Evolutionary conservation across 2,329 filamentous ascomycete species (phyloP), one percentile per base, ranked within the genome.

Genomic region (Aureobasidium namibiae): DNA sequence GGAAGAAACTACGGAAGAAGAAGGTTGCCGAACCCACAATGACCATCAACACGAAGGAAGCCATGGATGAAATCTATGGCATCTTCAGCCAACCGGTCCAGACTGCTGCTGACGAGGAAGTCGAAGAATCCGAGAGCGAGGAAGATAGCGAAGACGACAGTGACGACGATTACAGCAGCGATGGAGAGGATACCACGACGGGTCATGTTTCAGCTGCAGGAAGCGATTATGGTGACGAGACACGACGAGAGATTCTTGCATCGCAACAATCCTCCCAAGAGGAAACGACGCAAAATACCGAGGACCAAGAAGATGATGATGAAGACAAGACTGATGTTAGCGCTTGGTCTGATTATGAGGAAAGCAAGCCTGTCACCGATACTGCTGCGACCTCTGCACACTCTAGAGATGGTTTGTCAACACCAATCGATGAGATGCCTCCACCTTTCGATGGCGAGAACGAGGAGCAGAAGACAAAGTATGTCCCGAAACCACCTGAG

Each of bases 1-100:
- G 86, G n/a, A 85, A 85, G 4, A 97, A 95, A 72, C 80, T 92
- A 59, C 88, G 86, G 79, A 89, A 89, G 72, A 86, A 85, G 54
- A 84, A 84, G 33, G 78, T 78, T 9, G 75, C 79, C 36, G 92
- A 97, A 72, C 89, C 92, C n/a, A 99, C 94, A 1, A 96, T 99
- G 92, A 99, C 94, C 0, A 83, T 99, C 64, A 91, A 97, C 69
- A 99, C 94, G 13, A 89, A 84, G 66, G 92, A 94, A 64, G 94
- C 94, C 4, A 96, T 92, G 63, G 92, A 97, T 66, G 94, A 99
- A 66, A 96, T 99, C 56, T 97, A 97, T 68, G 91, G 91, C 60
- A 90, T 99, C 49, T 99, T 97, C 75, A 97, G 94, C 68, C 89
- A 94, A 60, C 92, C 94, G 1, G 72, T 92, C 36, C 80, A 81